Evolutionary conservation across 2,329 filamentous ascomycete species (phyloP), one percentile per base, ranked within the genome.

Genomic region (Colletotrichum nymphaeae): DNA sequence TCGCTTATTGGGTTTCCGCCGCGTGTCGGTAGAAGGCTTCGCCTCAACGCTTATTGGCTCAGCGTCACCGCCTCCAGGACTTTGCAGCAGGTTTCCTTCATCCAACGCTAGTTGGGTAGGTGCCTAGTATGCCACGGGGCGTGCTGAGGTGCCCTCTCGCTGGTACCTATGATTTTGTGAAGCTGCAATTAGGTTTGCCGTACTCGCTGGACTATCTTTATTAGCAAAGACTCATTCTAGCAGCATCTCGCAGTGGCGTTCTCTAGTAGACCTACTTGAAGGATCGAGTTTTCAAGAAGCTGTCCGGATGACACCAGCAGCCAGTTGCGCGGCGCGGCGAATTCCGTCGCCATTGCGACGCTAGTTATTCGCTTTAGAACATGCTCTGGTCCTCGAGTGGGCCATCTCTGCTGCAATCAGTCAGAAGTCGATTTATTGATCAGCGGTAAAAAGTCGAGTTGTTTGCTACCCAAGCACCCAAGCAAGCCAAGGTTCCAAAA

Each of bases 301-400:
- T 19, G 16, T 22, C 9, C 22, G 12, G 19, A 16, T 19, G 26
- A n/a, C 42, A 63, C 16, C 5, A 19, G 37, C 37, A 42, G 16
- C 37, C 14, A 16, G 37, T 42, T 19, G 56, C 63, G 56, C 32
- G 62, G 35, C 9, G 59, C 59, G 59, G 69, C 69, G 59, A 58
- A 59, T 49, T 49, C 69, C 66, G 66, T 72, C 6, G 42, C 59
- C 32, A 59, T 55, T 7, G 42, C 9, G 14, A 66, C 52, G 57
- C 69, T 69, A 72, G 19, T 14, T 6, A 1, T 19, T 72, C 58
- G 69, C 69, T 69, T 59, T 52, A 57, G 26, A 57, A 66, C 65
- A 69, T 32, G 69, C 57, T 72, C 37, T 65, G 52, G 30, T 42
- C 24, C 52, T 59, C 52, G 22, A 49, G 69, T 49, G 57, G 57